These are phyloP conservation scores for Xylaria sp. DNA, from an alignment of 2,329 filamentous ascomycete genomes.

Conservation along the genomic window DNA sequence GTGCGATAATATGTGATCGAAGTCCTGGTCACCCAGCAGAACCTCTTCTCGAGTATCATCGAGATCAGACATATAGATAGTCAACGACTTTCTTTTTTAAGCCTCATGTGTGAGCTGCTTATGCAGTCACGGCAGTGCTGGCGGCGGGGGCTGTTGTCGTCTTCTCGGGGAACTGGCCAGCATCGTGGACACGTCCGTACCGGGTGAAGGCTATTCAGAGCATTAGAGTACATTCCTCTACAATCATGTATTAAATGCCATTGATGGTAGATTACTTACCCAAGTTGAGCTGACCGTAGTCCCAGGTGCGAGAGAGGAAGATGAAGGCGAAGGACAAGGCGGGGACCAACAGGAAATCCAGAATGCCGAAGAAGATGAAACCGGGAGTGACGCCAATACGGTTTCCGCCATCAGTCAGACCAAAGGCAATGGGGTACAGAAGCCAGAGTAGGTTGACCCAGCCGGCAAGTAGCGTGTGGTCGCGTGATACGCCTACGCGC, in stretches of 20 bases:
- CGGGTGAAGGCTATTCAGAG: slow-evolving; percentile 59
- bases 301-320: slow-evolving; percentile 59
- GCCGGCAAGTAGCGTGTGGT: slow-evolving; percentile 58
- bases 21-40: neutral
- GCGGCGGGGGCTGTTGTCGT: slow-evolving; percentile 33
- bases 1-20: neutral
- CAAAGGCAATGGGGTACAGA: slow-evolving; percentile 65
- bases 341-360: slow-evolving; percentile 62
- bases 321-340: slow-evolving; percentile 56
- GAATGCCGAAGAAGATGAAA: slow-evolving; percentile 64
- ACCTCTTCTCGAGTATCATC: neutral
- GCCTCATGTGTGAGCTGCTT: neutral
- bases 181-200: slow-evolving; percentile 60
- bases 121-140: slow-evolving; percentile 38
- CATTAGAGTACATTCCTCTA: slow-evolving; percentile 11
- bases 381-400: slow-evolving; percentile 57
- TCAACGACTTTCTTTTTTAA: neutral
- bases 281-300: slow-evolving; percentile 62
- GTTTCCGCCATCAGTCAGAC: slow-evolving; percentile 63
- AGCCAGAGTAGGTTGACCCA: slow-evolving; percentile 64
- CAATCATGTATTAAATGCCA: neutral
- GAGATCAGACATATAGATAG: neutral
- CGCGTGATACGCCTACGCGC: slow-evolving; percentile 55
- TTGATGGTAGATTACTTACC: slow-evolving; percentile 32
- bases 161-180: slow-evolving; percentile 61